Percentiles rank a stretch among this genome's conserved stretches.
Conservation (phyloP, 352 stramenopile species). For the Phytophthora fragariae region DNA sequence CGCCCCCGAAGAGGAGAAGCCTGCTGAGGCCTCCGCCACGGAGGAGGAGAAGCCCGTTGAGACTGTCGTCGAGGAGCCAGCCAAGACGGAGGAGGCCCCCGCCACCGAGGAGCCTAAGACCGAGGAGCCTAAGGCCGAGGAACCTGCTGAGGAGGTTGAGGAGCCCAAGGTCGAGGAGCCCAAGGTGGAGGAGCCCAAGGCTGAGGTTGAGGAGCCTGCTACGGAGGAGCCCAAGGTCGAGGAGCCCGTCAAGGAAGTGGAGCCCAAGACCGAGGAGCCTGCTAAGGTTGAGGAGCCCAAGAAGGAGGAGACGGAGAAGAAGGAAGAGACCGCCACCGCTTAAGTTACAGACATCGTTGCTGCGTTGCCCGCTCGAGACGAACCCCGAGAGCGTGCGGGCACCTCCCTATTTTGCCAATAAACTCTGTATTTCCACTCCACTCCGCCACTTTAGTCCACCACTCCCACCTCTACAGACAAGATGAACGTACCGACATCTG, state of each 20-base stretch:
- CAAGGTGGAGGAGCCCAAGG: no score
- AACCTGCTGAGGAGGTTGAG: neutral
- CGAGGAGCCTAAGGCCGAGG: slow-evolving; percentile 2
- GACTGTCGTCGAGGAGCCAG: neutral
- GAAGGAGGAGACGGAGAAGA: slow-evolving; percentile 29
- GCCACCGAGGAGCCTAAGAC: slow-evolving; percentile 11
- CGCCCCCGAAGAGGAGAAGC: slow-evolving; percentile 7
- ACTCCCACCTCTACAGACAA: neutral
- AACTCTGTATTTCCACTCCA: slow-evolving; percentile 29
- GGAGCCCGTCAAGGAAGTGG: slow-evolving; percentile 17
- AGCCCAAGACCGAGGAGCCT: slow-evolving; percentile 20
- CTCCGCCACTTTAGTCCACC: neutral
- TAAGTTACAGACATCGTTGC: slow-evolving; percentile 32
- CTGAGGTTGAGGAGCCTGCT: neutral
- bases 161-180: neutral
- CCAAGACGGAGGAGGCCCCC: slow-evolving; percentile 1
- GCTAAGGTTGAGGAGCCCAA: slow-evolving; percentile 20
- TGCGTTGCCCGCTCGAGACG: slow-evolving; percentile 26
- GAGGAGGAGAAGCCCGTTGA: slow-evolving; percentile 18
- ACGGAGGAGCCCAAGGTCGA: slow-evolving; percentile 9
- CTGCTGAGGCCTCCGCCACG: neutral
- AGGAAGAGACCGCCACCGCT: slow-evolving; percentile 22
- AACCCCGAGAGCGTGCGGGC: slow-evolving; percentile 25
- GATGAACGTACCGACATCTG: neutral
- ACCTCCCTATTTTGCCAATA: slow-evolving; percentile 39